A percentile compares a stretch with the other conserved stretches of the same genome.
Evolutionary conservation across 1,284 basidiomycete genomes (phyloP).

Genomic region (Irpex sp.): DNA sequence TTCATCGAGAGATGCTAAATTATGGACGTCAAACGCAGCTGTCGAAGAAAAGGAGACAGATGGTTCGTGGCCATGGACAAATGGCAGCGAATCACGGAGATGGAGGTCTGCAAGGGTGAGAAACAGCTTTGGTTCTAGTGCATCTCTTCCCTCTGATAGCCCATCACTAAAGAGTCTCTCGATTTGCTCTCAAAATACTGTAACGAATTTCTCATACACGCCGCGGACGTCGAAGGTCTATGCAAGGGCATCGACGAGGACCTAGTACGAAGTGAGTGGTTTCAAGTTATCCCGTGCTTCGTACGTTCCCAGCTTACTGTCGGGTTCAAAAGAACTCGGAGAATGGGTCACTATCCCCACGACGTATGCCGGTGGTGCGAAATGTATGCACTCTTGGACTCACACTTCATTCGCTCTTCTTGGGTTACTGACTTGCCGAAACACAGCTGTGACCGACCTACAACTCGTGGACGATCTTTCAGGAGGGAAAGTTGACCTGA

Average conservation of each 20-base stretch:
- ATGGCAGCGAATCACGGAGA: conserved; percentile 96
- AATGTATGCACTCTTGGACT: conserved; percentile 46
- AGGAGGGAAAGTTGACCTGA: conserved; percentile 87
- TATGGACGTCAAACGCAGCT: conserved; percentile 48
- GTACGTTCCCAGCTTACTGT: neutral
- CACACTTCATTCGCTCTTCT: neutral
- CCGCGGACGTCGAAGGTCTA: conserved; percentile 96
- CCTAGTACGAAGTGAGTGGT: conserved; percentile 72
- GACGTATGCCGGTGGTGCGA: conserved; percentile 97
- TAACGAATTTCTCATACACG: conserved; percentile 95
- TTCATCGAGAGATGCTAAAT: neutral
- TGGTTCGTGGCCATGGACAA: conserved; percentile 99
- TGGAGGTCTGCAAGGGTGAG: conserved; percentile 82
- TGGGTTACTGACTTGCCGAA: neutral
- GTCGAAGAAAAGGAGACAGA: conserved; percentile 69
- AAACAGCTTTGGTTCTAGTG: neutral
- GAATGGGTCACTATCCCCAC: conserved; percentile 91
- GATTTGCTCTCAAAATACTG: conserved; percentile 71
- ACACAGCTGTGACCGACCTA: conserved; percentile 78
- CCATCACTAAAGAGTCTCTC: conserved; percentile 55
- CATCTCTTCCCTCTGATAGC: neutral
- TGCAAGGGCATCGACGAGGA: conserved; percentile 96
- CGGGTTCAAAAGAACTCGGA: conserved; percentile 65
- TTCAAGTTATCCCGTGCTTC: neutral
- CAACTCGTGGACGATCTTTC: conserved; percentile 82